Conservation (phyloP, 2,329 filamentous ascomycete species). For the Penicillium rolfsii region DNA sequence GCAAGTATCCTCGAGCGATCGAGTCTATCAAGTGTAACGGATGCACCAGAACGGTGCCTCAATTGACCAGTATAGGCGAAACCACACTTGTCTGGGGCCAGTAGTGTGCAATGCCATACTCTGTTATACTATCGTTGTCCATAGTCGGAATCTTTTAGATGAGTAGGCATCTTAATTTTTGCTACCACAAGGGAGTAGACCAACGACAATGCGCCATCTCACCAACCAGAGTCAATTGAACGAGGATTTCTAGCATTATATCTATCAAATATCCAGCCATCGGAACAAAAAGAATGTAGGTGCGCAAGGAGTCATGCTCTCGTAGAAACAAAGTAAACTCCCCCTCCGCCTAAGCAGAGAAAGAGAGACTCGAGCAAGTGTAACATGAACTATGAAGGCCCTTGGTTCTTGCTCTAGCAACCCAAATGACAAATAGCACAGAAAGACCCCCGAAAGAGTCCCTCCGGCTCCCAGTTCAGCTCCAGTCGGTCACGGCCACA, state of each 20-base stretch:
- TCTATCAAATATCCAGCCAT: background rate
- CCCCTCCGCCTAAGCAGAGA: slow-evolving; percentile 17
- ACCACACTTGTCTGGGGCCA: too few relatives aligned
- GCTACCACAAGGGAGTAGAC: background rate
- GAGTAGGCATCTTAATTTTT: background rate
- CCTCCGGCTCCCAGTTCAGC: slow-evolving; percentile 39
- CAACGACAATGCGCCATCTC: background rate
- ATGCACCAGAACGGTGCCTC: too few relatives aligned
- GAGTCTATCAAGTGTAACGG: background rate
- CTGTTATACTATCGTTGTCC: too few relatives aligned
- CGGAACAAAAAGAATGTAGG: slow-evolving; percentile 37
- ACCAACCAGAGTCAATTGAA: background rate
- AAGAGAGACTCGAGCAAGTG: slow-evolving; percentile 35
- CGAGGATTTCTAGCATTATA: background rate
- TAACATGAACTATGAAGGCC: slow-evolving; percentile 54
- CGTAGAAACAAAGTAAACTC: slow-evolving; percentile 32
- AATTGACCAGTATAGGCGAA: too few relatives aligned
- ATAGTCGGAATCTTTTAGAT: too few relatives aligned
- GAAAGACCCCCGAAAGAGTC: slow-evolving; percentile 15
- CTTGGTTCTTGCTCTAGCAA: slow-evolving; percentile 46
- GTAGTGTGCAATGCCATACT: too few relatives aligned
- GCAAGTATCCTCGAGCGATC: background rate
- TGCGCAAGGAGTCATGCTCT: slow-evolving; percentile 54
- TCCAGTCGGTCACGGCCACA: slow-evolving; percentile 48
- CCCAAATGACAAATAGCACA: slow-evolving; percentile 19